These are phyloP conservation scores for Lindgomyces ingoldianus DNA, from an alignment of 495 filamentous ascomycete species.

Conservation along the genomic window DNA sequence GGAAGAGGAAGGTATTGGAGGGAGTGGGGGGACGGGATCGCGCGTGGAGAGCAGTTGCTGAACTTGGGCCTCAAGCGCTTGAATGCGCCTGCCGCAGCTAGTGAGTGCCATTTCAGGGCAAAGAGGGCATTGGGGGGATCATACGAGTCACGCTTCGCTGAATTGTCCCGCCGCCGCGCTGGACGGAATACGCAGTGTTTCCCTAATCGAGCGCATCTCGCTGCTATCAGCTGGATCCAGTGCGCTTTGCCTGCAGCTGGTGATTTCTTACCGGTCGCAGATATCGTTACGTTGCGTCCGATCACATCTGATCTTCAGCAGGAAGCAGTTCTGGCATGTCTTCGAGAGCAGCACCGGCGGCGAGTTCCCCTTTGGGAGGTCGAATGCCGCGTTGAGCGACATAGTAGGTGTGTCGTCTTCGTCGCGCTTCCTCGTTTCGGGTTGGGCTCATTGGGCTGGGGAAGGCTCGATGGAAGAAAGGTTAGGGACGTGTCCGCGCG, in stretches of 20 bases:
- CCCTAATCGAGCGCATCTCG: slow-evolving; percentile 26
- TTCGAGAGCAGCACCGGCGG: slow-evolving; percentile 27
- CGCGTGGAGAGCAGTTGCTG: slow-evolving; percentile 2
- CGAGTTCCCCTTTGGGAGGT: background rate
- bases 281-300: slow-evolving; percentile 26
- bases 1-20: slow-evolving; percentile 5
- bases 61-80: slow-evolving; percentile 30
- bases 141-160: slow-evolving; percentile 30
- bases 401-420: background rate
- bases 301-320: slow-evolving; percentile 34
- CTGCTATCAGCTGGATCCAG: background rate
- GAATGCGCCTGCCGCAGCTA: slow-evolving; percentile 11
- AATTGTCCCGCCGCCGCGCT: slow-evolving; percentile 29
- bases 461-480: background rate
- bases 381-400: slow-evolving; percentile 8
- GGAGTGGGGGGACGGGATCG: slow-evolving; percentile 10
- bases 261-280: slow-evolving; percentile 22
- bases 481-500: background rate
- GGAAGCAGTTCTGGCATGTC: slow-evolving; percentile 33
- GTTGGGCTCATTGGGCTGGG: background rate
- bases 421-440: background rate
- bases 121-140: background rate
- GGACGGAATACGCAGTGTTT: slow-evolving; percentile 34
- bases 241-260: too few species aligned
- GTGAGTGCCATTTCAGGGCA: slow-evolving; percentile 3